Conservation (phyloP, 176 grass and related monocot species). For the Carex scoparia region DNA sequence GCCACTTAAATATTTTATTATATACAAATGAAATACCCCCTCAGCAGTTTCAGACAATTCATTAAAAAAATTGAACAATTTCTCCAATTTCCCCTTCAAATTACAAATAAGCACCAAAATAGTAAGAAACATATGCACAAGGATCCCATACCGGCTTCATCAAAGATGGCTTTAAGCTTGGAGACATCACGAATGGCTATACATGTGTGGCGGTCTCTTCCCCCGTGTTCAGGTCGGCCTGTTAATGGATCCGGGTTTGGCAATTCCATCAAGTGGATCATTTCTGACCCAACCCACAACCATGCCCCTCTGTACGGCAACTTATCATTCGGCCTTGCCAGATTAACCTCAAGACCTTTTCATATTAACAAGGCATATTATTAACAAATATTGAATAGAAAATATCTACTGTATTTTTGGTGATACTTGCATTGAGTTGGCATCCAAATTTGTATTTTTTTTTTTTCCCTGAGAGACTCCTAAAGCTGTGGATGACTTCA, state of each 20-base stretch:
- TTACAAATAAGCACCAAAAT: background rate
- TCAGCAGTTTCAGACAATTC: background rate
- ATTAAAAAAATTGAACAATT: background rate
- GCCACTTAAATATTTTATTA: background rate
- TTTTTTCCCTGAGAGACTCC: background rate
- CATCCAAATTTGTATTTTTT: background rate
- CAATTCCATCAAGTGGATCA: constrained; percentile 87
- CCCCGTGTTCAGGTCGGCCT: constrained; percentile 89
- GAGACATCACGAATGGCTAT: constrained; percentile 78
- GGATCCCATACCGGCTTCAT: constrained; percentile 58
- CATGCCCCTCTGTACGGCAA: constrained; percentile 94
- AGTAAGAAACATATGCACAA: background rate
- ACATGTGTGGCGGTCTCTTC: constrained; percentile 87
- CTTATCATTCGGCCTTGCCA: constrained; percentile 73
- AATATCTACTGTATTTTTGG: background rate
- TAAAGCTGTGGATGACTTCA: background rate
- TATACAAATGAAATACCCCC: background rate
- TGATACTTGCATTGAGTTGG: background rate
- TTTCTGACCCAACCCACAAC: constrained; percentile 83
- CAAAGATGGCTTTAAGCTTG: constrained; percentile 87
- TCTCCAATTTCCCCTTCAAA: background rate
- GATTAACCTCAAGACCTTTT: constrained; percentile 88
- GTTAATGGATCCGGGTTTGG: constrained; percentile 88
- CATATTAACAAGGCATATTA: constrained; percentile 17
- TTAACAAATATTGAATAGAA: constrained; percentile 4